These are phyloP conservation scores for Pestalotiopsis sp. DNA, from an alignment of 2,329 filamentous ascomycete species.

Conservation along the genomic window DNA sequence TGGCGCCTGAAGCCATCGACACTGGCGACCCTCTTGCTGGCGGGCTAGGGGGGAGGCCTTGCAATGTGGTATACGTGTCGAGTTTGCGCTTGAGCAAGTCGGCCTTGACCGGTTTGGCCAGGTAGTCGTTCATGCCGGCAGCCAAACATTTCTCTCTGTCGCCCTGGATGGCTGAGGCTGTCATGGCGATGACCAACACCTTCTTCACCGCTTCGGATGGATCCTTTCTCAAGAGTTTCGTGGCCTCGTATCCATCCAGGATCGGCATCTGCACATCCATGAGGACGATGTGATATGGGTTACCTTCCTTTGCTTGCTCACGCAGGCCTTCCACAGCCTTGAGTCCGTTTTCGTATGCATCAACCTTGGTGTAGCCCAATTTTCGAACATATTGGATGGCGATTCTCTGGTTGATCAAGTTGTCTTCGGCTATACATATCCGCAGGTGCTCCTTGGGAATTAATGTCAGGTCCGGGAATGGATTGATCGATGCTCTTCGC, in stretches of 20 bases:
- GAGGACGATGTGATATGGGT: constrained; percentile 85
- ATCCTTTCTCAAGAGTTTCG: constrained; percentile 79
- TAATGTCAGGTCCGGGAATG: constrained; percentile 68
- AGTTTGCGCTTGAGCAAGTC: constrained; percentile 86
- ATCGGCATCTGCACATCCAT: constrained; percentile 99
- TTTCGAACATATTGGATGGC: constrained; percentile 88
- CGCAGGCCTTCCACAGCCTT: constrained; percentile 88
- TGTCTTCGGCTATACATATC: constrained; percentile 94
- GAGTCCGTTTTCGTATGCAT: constrained; percentile 87
- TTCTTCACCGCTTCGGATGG: constrained; percentile 75
- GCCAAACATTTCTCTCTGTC: constrained; percentile 95
- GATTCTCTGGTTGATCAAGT: constrained; percentile 92
- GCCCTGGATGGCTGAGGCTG: constrained; percentile 89
- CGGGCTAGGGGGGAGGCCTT: constrained; percentile 33
- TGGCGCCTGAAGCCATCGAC: constrained; percentile 8
- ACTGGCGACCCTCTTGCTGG: not conserved
- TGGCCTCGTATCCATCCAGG: constrained; percentile 90
- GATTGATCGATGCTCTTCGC: constrained; percentile 41
- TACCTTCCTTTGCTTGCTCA: constrained; percentile 68
- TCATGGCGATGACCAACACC: constrained; percentile 96
- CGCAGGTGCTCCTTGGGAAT: constrained; percentile 79
- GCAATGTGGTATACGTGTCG: constrained; percentile 53
- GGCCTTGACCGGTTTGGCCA: constrained; percentile 92
- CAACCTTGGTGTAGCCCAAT: constrained; percentile 78
- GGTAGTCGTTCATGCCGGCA: constrained; percentile 96